Evolutionary conservation across 1,284 basidiomycete genomes (phyloP).

Genomic region (Meira nashicola): DNA sequence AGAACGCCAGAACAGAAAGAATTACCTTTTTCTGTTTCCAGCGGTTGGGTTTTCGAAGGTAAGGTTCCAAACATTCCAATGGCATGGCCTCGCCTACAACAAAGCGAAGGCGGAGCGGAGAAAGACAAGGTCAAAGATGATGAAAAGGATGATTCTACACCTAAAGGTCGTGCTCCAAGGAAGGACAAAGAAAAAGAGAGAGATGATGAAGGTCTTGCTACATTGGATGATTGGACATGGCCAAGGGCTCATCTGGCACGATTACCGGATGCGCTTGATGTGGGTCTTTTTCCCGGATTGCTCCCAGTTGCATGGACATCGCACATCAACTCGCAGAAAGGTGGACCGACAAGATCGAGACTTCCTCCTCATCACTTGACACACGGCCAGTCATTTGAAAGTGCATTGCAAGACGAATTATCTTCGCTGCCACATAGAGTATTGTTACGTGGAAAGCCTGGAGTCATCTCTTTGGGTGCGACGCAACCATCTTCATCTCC

Average conservation of each 20-base stretch:
- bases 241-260: neutral
- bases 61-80: neutral
- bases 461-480: neutral
- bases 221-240: constrained; percentile 13
- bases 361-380: constrained; percentile 10
- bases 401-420: constrained; percentile 9
- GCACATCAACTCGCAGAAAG: constrained; percentile 4
- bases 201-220: constrained; percentile 5
- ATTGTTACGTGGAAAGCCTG: constrained; percentile 7
- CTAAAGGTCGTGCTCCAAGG: constrained; percentile 2
- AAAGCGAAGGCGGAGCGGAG: neutral
- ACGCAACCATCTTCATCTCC: neutral
- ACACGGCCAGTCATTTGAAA: neutral
- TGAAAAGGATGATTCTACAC: neutral
- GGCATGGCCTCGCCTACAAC: constrained; percentile 7
- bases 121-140: neutral
- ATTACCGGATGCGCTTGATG: constrained; percentile 1
- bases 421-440: neutral
- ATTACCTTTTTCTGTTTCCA: constrained; percentile 9
- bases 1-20: neutral
- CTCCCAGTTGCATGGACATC: constrained; percentile 6
- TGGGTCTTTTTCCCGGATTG: constrained; percentile 8
- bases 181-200: constrained; percentile 11
- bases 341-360: constrained; percentile 6
- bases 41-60: neutral